Evolutionary conservation across 2,329 filamentous ascomycete species (phyloP).

Genomic region (Lanzia echinophila): DNA sequence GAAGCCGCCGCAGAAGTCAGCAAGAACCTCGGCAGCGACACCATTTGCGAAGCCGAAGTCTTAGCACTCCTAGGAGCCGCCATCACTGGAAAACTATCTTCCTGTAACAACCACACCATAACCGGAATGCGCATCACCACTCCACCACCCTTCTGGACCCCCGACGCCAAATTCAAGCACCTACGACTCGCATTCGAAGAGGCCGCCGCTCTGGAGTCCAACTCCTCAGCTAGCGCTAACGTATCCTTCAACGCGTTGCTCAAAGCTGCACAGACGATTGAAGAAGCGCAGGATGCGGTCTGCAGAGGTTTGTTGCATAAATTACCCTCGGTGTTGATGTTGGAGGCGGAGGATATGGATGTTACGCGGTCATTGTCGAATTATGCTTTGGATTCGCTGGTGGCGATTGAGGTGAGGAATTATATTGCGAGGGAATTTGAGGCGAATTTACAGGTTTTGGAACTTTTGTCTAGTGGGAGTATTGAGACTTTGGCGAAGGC

Average conservation of each 20-base stretch:
- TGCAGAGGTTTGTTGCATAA: slow-evolving; percentile 41
- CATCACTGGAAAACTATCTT: slow-evolving; percentile 39
- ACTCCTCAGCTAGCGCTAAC: slow-evolving; percentile 14
- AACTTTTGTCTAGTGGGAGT: slow-evolving; percentile 46
- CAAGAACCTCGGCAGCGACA: slow-evolving; percentile 31
- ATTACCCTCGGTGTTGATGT: slow-evolving; percentile 43
- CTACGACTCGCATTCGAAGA: slow-evolving; percentile 35
- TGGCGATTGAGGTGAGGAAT: slow-evolving; percentile 30
- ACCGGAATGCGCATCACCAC: slow-evolving; percentile 47
- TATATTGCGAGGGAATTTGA: slow-evolving; percentile 37
- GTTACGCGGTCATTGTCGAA: slow-evolving; percentile 38
- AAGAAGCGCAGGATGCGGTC: slow-evolving; percentile 41
- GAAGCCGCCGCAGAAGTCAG: slow-evolving; percentile 17
- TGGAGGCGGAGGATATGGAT: slow-evolving; percentile 44
- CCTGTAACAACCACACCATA: slow-evolving; percentile 45
- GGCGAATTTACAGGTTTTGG: slow-evolving; percentile 43
- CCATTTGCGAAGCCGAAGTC: slow-evolving; percentile 48
- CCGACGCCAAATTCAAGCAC: slow-evolving; percentile 48
- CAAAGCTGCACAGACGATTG: slow-evolving; percentile 36
- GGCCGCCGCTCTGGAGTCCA: slow-evolving; percentile 26
- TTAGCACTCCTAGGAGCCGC: slow-evolving; percentile 46
- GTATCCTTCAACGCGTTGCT: slow-evolving; percentile 40
- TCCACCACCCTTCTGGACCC: slow-evolving; percentile 44
- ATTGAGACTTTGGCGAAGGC: slow-evolving; percentile 42
- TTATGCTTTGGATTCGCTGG: slow-evolving; percentile 33